These are phyloP conservation scores for Nasturtium officinale DNA, from an alignment of 345 rosid species.

Conservation along the genomic window DNA sequence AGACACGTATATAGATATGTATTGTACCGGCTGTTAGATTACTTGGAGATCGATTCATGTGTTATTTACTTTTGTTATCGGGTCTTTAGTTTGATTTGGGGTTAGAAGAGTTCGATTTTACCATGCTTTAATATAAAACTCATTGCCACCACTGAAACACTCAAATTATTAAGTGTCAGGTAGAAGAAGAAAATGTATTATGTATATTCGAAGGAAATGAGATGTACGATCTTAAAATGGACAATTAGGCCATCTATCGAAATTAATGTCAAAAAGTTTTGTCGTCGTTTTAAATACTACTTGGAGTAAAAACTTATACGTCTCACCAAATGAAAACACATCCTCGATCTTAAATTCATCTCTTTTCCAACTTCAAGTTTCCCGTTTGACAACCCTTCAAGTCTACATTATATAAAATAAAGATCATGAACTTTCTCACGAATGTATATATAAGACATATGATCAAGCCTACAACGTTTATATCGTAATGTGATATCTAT, in stretches of 20 bases:
- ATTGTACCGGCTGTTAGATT: not conserved
- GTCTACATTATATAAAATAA: constrained; percentile 8
- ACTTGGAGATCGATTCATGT: not conserved
- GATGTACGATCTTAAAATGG: constrained; percentile 35
- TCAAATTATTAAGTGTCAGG: constrained; percentile 7
- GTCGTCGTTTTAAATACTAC: constrained; percentile 26
- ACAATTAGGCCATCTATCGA: constrained; percentile 15
- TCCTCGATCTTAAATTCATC: constrained; percentile 9
- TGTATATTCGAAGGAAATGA: constrained; percentile 31
- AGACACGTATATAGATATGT: not conserved
- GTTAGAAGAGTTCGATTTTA: not conserved
- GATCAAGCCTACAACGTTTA: not conserved
- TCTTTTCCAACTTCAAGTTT: constrained; percentile 4
- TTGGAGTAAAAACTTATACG: constrained; percentile 21
- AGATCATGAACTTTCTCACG: constrained; percentile 15
- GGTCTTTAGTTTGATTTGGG: constrained; percentile 7
- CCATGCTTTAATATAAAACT: not conserved
- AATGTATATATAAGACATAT: constrained; percentile 11
- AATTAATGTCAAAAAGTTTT: constrained; percentile 8
- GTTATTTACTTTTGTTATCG: not conserved
- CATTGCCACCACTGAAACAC: constrained; percentile 8
- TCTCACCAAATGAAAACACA: constrained; percentile 18
- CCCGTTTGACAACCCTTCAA: constrained; percentile 11
- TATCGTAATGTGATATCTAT: not conserved
- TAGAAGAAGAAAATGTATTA: constrained; percentile 12